Conservation (phyloP, 768 basidiomycete genomes). For the Galerina sulciceps region DNA sequence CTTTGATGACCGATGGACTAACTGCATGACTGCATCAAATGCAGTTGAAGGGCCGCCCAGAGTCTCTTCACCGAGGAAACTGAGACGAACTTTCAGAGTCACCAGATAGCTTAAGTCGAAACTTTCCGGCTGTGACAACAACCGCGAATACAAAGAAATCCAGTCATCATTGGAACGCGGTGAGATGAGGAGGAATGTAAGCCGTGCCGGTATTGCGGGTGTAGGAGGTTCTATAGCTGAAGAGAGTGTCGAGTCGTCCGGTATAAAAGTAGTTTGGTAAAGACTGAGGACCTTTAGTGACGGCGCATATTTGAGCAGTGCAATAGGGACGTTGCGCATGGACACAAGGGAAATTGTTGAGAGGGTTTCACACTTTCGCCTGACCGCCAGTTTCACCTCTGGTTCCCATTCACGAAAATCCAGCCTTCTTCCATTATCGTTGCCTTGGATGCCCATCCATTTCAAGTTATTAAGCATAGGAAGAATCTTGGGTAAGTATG, state of each 20-base stretch:
- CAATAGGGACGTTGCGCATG: slow-evolving; percentile 13
- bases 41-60: neutral
- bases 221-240: neutral
- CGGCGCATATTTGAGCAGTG: slow-evolving; percentile 5
- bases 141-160: slow-evolving; percentile 11
- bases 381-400: slow-evolving; percentile 6
- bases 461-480: slow-evolving; percentile 4
- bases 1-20: neutral
- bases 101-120: slow-evolving; percentile 2
- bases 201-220: neutral
- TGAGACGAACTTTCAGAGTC: neutral
- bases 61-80: neutral
- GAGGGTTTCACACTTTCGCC: neutral
- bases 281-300: slow-evolving; percentile 2
- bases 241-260: neutral
- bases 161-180: slow-evolving; percentile 5
- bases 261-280: neutral
- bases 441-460: neutral
- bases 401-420: slow-evolving; percentile 11
- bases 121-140: neutral
- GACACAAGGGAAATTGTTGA: slow-evolving; percentile 6
- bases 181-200: neutral
- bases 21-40: neutral
- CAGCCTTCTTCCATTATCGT: slow-evolving; percentile 5
- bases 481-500: slow-evolving; percentile 1